These are phyloP conservation scores for Xylariales sp. DNA, from an alignment of 2,329 filamentous ascomycete genomes.

Conservation along the genomic window DNA sequence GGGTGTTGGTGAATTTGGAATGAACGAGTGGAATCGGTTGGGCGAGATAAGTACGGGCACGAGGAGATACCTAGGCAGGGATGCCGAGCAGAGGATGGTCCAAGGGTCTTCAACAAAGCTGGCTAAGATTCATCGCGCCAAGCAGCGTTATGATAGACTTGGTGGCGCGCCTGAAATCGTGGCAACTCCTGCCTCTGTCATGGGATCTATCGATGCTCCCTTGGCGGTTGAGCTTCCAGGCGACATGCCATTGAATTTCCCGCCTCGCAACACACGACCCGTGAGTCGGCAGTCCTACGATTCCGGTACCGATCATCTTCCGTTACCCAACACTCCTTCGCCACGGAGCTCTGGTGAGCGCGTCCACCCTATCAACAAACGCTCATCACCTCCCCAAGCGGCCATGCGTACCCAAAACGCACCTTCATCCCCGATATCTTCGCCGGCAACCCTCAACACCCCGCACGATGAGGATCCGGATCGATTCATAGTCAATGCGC, in stretches of 20 bases:
- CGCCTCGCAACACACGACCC: conserved; percentile 51
- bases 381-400: conserved; percentile 49
- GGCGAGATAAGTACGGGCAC: conserved; percentile 95
- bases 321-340: conserved; percentile 57
- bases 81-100: conserved; percentile 81
- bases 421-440: conserved; percentile 39
- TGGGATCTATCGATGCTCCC: conserved; percentile 58
- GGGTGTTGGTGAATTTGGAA: conserved; percentile 95
- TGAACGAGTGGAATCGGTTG: conserved; percentile 98
- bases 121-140: conserved; percentile 83
- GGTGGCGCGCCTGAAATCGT: conserved; percentile 57
- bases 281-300: conserved; percentile 67
- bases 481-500: conserved; percentile 66
- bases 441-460: conserved; percentile 41
- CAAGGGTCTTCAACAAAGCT: conserved; percentile 81
- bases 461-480: conserved; percentile 59
- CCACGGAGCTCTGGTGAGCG: conserved; percentile 64
- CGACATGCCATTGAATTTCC: conserved; percentile 59
- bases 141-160: conserved; percentile 71
- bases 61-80: conserved; percentile 80
- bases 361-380: conserved; percentile 50
- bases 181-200: conserved; percentile 50
- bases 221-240: conserved; percentile 70
- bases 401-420: conserved; percentile 47
- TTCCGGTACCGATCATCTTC: conserved; percentile 64